Evolutionary conservation across 2,329 filamentous ascomycete genomes (phyloP).

Genomic region (Hypoxylon rubiginosum): DNA sequence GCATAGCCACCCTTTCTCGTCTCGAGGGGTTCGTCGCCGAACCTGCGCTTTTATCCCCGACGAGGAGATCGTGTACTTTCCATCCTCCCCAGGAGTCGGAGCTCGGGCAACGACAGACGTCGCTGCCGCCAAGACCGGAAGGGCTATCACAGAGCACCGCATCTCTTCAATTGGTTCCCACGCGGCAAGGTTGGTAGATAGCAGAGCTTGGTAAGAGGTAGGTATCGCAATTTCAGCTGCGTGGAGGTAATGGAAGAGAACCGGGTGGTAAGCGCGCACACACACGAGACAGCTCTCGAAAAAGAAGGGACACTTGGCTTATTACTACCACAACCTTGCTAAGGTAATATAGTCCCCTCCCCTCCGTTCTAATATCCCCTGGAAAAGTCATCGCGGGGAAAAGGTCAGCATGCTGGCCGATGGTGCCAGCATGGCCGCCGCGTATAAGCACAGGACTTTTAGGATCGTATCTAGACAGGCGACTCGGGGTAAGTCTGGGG

Average conservation of each 20-base stretch:
- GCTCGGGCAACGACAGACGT: conserved; percentile 40
- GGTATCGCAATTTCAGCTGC: conserved; percentile 25
- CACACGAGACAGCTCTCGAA: conserved; percentile 28
- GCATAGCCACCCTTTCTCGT: background rate
- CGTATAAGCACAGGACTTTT: conserved; percentile 28
- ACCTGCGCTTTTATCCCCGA: conserved; percentile 51
- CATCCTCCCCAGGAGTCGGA: conserved; percentile 47
- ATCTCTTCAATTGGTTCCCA: conserved; percentile 40
- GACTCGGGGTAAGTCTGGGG: conserved; percentile 40
- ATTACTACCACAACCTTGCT: conserved; percentile 36
- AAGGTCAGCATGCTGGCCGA: conserved; percentile 25
- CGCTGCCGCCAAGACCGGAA: conserved; percentile 43
- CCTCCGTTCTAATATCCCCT: conserved; percentile 25
- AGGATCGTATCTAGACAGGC: conserved; percentile 35
- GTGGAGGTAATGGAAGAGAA: conserved; percentile 14
- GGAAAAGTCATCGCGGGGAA: conserved; percentile 34
- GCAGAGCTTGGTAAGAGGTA: conserved; percentile 3
- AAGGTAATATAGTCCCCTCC: conserved; percentile 14
- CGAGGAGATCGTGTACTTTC: conserved; percentile 51
- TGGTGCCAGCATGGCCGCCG: conserved; percentile 15
- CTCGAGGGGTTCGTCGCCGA: conserved; percentile 5
- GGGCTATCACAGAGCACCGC: conserved; percentile 40
- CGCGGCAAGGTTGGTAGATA: conserved; percentile 18
- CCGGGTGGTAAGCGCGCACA: conserved; percentile 11
- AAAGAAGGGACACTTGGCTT: conserved; percentile 38